Evolutionary conservation across 345 rosid genomes (phyloP).

Genomic region (Combretum micranthum): DNA sequence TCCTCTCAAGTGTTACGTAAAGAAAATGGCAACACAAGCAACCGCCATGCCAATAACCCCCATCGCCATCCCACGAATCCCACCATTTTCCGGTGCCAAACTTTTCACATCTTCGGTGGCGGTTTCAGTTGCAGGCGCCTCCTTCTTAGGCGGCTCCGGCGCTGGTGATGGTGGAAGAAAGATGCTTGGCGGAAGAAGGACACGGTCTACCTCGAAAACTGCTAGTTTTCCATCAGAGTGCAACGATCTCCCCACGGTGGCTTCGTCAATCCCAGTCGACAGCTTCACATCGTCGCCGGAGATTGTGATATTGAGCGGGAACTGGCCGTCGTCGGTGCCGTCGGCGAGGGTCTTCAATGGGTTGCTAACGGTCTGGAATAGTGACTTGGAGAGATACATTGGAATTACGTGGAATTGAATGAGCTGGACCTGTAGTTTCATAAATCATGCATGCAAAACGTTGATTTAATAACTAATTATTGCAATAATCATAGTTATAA

Average conservation of each 20-base stretch:
- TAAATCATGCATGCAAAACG: too few species aligned
- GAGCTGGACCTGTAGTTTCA: conserved; percentile 5
- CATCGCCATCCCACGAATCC: neutral
- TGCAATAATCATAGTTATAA: too few species aligned
- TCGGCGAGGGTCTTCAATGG: conserved; percentile 36
- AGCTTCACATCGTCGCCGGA: conserved; percentile 7
- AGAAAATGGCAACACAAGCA: too few species aligned
- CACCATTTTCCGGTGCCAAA: neutral
- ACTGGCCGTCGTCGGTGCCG: conserved; percentile 18
- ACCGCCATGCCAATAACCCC: too few species aligned
- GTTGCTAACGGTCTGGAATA: conserved; percentile 34
- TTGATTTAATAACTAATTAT: too few species aligned
- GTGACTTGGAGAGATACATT: conserved; percentile 17
- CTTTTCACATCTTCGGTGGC: neutral
- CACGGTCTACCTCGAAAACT: conserved; percentile 12
- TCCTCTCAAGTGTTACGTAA: too few species aligned
- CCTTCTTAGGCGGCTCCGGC: conserved; percentile 10
- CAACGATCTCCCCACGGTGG: conserved; percentile 12
- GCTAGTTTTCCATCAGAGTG: conserved; percentile 6
- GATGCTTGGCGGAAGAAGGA: conserved; percentile 14
- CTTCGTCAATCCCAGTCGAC: conserved; percentile 12
- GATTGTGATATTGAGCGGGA: conserved; percentile 26
- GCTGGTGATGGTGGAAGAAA: conserved; percentile 13
- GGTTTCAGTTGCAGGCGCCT: conserved; percentile 5
- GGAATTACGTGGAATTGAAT: conserved; percentile 35